Conservation (phyloP, 2,329 filamentous ascomycete species). For the Cladosporium sp. region DNA sequence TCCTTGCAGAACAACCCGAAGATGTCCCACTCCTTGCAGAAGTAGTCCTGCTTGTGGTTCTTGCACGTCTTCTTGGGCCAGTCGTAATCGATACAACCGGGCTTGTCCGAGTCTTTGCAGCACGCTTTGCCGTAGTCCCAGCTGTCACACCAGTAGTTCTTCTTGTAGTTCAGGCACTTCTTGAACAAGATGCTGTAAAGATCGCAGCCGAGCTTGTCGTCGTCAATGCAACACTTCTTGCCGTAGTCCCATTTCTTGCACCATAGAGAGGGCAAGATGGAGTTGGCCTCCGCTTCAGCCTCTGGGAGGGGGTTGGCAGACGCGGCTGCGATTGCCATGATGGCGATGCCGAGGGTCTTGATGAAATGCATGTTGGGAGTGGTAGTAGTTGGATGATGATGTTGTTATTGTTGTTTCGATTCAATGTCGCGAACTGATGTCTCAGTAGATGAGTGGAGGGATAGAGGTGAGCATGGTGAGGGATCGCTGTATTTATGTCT, state of each 20-base stretch:
- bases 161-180: conserved; percentile 11
- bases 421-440: background rate
- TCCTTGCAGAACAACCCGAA: conserved; percentile 29
- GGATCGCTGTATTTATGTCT: conserved; percentile 8
- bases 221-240: conserved; percentile 8
- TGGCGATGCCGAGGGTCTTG: conserved; percentile 7
- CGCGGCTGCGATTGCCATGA: conserved; percentile 10
- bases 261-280: conserved; percentile 1
- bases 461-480: background rate
- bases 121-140: conserved; percentile 8
- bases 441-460: background rate
- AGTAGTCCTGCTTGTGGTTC: conserved; percentile 6
- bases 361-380: conserved; percentile 11
- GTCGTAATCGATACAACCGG: conserved; percentile 9
- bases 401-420: background rate
- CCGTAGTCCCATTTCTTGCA: conserved; percentile 14
- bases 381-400: conserved; percentile 2
- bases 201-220: conserved; percentile 9
- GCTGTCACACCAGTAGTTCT: conserved; percentile 13
- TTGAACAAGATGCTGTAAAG: conserved; percentile 8
- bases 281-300: conserved; percentile 1
- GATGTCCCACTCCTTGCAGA: conserved; percentile 9
- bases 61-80: conserved; percentile 5
- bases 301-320: conserved; percentile 14
- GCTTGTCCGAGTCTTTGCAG: conserved; percentile 12